Percentiles rank a stretch among this genome's conserved stretches.
phyloP scores from a whole-genome alignment of 306 rosid genomes.

The Pterocarpus macrocarpus region DNA sequence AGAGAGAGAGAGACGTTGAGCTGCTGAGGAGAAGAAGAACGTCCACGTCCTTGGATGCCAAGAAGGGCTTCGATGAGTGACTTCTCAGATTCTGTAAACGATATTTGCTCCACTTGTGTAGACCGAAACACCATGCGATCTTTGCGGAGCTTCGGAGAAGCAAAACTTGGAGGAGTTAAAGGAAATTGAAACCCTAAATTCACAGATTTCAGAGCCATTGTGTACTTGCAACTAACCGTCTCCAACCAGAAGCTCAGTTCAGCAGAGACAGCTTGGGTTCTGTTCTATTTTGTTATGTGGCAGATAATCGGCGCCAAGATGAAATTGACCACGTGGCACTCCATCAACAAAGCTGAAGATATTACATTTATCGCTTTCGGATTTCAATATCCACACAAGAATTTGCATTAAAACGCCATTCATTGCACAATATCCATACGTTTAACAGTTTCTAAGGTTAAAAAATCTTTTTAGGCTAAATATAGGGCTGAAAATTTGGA shows the following conservation, averaged over 20 bases:
- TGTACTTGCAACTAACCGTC: neutral
- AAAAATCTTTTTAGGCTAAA: too few species aligned
- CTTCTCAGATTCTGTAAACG: conserved; percentile 67
- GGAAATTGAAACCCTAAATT: conserved; percentile 47
- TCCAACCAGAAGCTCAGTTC: neutral
- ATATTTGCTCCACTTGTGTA: conserved; percentile 55
- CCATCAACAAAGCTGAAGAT: neutral
- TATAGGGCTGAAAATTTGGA: neutral
- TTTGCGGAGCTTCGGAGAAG: conserved; percentile 41
- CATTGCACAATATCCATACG: conserved; percentile 19
- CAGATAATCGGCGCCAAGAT: conserved; percentile 29
- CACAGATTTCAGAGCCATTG: conserved; percentile 47
- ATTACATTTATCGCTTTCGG: neutral
- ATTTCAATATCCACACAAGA: neutral
- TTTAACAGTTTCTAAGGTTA: neutral
- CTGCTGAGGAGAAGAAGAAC: conserved; percentile 83
- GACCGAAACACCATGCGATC: conserved; percentile 37
- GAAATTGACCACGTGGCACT: conserved; percentile 49
- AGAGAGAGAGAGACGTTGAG: conserved; percentile 55
- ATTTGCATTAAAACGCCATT: neutral
- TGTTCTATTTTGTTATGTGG: conserved; percentile 45
- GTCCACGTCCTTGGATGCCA: conserved; percentile 96
- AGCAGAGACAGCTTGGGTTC: neutral
- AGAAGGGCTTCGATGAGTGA: conserved; percentile 80
- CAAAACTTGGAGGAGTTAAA: conserved; percentile 21